Evolutionary conservation across 495 filamentous ascomycete genomes (phyloP).

Genomic region (Diplogelasinospora grovesii): DNA sequence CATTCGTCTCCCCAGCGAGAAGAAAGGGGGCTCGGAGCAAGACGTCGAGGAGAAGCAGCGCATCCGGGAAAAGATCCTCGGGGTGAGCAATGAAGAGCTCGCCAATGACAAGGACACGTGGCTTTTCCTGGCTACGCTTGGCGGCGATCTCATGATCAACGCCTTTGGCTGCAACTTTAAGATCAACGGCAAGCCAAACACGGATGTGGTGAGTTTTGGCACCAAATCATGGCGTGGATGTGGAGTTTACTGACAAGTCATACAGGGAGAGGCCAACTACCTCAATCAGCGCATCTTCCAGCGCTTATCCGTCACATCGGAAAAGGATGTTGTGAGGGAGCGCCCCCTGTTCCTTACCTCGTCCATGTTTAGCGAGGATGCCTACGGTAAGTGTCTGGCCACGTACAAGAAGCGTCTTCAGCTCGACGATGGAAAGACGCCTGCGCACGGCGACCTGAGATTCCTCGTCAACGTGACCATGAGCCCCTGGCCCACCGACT

Average conservation of each 20-base stretch:
- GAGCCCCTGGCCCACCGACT: too few species aligned
- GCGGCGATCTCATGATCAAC: constrained; percentile 45
- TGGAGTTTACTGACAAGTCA: too few species aligned
- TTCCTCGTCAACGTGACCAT: neutral
- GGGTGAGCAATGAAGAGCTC: constrained; percentile 30
- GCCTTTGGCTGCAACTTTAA: constrained; percentile 40
- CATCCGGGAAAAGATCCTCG: constrained; percentile 34
- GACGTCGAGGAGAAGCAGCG: constrained; percentile 30
- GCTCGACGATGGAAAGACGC: neutral
- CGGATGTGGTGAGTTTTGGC: too few species aligned
- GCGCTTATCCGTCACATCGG: constrained; percentile 30
- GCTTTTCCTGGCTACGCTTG: constrained; percentile 32
- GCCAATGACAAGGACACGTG: constrained; percentile 23
- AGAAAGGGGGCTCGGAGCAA: constrained; percentile 9
- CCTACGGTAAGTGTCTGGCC: constrained; percentile 35
- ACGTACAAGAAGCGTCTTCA: constrained; percentile 5
- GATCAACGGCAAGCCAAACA: constrained; percentile 31
- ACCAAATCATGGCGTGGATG: too few species aligned
- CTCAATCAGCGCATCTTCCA: constrained; percentile 39
- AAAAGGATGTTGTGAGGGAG: constrained; percentile 28
- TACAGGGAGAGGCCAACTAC: constrained; percentile 47
- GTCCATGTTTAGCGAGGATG: constrained; percentile 28
- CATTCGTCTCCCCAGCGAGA: neutral
- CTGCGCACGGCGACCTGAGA: neutral
- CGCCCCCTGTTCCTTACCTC: constrained; percentile 40